Conservation (phyloP, 768 basidiomycete genomes). For the Trametopsis cervina region DNA sequence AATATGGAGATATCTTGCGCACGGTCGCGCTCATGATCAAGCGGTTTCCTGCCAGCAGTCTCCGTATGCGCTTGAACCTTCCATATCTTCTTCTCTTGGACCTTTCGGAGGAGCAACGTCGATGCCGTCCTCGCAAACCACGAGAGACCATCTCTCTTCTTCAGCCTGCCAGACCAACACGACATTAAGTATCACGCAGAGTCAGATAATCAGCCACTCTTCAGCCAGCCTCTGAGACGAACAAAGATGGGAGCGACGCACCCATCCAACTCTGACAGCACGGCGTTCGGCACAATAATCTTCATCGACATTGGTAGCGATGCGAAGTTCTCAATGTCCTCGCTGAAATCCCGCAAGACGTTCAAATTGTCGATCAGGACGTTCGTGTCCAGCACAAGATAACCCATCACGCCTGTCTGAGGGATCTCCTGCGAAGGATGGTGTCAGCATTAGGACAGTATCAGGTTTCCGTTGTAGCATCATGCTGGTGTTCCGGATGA, state of each 20-base stretch:
- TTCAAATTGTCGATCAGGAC: conserved; percentile 65
- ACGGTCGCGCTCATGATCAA: conserved; percentile 12
- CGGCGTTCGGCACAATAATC: conserved; percentile 53
- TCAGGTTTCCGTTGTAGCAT: neutral
- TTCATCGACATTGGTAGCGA: conserved; percentile 50
- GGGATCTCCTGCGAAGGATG: neutral
- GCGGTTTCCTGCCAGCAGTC: conserved; percentile 12
- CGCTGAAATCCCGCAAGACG: conserved; percentile 55
- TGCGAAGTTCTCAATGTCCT: conserved; percentile 43
- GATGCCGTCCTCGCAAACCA: conserved; percentile 58
- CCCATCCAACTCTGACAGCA: conserved; percentile 75
- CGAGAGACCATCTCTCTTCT: conserved; percentile 34
- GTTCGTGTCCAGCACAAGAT: conserved; percentile 74
- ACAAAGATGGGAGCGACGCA: conserved; percentile 24
- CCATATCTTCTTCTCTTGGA: conserved; percentile 21
- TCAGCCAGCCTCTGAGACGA: neutral
- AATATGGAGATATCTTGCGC: conserved; percentile 64
- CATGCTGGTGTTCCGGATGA: neutral
- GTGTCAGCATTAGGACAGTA: too few species aligned
- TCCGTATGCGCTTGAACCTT: conserved; percentile 26
- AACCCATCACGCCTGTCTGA: conserved; percentile 21
- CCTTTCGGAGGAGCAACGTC: conserved; percentile 27
- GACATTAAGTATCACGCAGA: neutral
- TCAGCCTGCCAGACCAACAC: conserved; percentile 28
- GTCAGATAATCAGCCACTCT: too few species aligned